Evolutionary conservation across 768 basidiomycete genomes (phyloP).

Genomic region (Pseudohyphozyma bogoriensis): DNA sequence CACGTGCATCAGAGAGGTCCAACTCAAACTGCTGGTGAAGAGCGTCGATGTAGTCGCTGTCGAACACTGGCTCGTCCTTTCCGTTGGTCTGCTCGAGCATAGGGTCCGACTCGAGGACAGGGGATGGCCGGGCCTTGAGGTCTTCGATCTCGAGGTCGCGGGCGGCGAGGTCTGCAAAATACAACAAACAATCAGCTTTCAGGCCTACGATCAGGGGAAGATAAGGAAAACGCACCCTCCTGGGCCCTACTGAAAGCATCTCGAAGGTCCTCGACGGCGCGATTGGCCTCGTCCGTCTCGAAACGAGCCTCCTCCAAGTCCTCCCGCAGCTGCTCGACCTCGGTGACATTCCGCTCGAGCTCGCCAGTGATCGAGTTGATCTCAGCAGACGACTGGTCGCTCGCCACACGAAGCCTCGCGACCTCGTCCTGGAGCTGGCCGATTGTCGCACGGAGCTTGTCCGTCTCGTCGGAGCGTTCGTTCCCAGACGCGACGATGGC

Average conservation of each 20-base stretch:
- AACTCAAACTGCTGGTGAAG: constrained; percentile 65
- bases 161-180: constrained; percentile 11
- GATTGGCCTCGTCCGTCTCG: constrained; percentile 34
- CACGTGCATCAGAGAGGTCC: constrained; percentile 69
- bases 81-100: not conserved
- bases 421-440: constrained; percentile 14
- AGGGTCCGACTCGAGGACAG: not conserved
- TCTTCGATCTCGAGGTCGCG: not conserved
- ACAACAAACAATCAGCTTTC: too few relatives aligned
- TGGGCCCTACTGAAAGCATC: constrained; percentile 3
- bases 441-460: constrained; percentile 8
- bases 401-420: not conserved
- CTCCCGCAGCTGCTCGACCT: constrained; percentile 5
- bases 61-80: not conserved
- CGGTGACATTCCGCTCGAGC: constrained; percentile 8
- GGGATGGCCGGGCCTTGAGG: not conserved
- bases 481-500: constrained; percentile 47
- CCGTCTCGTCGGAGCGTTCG: constrained; percentile 10
- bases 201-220: too few relatives aligned
- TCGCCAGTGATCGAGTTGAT: constrained; percentile 6
- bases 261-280: constrained; percentile 12
- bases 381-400: not conserved
- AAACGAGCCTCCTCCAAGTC: constrained; percentile 30
- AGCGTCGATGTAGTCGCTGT: constrained; percentile 43
- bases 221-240: too few relatives aligned